Conservation (phyloP, 345 rosid genomes). For the Hibiscus mutabilis region DNA sequence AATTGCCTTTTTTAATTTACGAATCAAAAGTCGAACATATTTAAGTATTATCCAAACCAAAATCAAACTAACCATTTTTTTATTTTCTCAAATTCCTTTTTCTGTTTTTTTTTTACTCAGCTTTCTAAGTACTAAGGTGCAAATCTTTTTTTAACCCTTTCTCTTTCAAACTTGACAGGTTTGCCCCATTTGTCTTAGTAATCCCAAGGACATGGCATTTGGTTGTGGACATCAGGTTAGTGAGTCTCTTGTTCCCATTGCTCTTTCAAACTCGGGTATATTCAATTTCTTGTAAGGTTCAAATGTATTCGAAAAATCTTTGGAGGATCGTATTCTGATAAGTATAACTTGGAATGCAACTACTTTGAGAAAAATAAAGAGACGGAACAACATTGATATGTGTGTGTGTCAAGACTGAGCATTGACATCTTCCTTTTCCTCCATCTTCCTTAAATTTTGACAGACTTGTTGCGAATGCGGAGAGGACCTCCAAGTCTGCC, state of each 20-base stretch:
- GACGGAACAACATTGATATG: not conserved
- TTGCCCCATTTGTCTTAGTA: slow-evolving; percentile 67
- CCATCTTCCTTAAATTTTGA: not conserved
- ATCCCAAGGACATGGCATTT: slow-evolving; percentile 67
- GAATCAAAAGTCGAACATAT: too few relatives aligned
- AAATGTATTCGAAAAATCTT: not conserved
- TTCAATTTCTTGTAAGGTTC: not conserved
- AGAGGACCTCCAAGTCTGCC: slow-evolving; percentile 60
- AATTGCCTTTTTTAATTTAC: too few relatives aligned
- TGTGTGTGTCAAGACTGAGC: not conserved
- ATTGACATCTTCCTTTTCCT: not conserved
- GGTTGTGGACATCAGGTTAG: slow-evolving; percentile 85
- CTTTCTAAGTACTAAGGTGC: not conserved
- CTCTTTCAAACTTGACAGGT: slow-evolving; percentile 27
- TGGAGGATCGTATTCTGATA: not conserved
- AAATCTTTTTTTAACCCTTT: not conserved
- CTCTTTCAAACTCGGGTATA: not conserved
- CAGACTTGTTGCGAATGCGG: slow-evolving; percentile 76
- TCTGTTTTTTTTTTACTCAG: too few relatives aligned
- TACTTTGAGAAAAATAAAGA: not conserved
- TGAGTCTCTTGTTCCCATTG: not conserved
- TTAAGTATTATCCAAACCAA: not conserved
- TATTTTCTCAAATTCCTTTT: too few relatives aligned
- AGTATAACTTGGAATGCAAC: not conserved
- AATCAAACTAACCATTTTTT: too few relatives aligned